A percentile compares a stretch with the other conserved stretches of the same genome.
These are phyloP conservation scores for Malassezia brasiliensis DNA, from an alignment of 1,284 basidiomycete genomes.

Conservation along the genomic window DNA sequence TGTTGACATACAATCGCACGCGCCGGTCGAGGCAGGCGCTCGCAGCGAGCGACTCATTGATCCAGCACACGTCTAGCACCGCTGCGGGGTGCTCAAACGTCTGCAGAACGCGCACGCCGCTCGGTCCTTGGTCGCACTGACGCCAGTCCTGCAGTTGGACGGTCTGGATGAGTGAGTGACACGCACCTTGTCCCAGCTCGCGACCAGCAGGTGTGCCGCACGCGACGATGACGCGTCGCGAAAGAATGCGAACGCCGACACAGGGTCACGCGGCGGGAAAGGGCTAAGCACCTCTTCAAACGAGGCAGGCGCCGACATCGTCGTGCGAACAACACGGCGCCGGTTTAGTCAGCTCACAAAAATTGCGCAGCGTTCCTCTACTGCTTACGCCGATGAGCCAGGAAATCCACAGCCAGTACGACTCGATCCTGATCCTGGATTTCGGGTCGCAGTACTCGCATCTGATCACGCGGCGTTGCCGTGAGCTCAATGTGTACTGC, in stretches of 20 bases:
- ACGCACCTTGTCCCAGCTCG: slow-evolving; percentile 35
- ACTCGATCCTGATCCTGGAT: slow-evolving; percentile 91
- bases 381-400: slow-evolving; percentile 32
- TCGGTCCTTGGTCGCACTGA: not conserved
- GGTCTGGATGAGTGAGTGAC: not conserved
- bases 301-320: not conserved
- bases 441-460: slow-evolving; percentile 99
- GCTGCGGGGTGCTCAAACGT: slow-evolving; percentile 38
- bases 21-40: slow-evolving; percentile 36
- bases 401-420: slow-evolving; percentile 84
- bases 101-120: slow-evolving; percentile 19
- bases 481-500: slow-evolving; percentile 94
- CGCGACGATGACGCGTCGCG: slow-evolving; percentile 10
- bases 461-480: slow-evolving; percentile 92
- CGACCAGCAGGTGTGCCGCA: slow-evolving; percentile 24
- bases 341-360: not conserved
- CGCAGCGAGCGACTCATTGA: slow-evolving; percentile 29
- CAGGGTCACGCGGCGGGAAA: slow-evolving; percentile 21
- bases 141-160: slow-evolving; percentile 33
- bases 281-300: slow-evolving; percentile 18
- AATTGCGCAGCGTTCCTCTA: not conserved
- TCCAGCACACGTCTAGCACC: slow-evolving; percentile 42
- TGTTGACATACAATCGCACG: slow-evolving; percentile 24
- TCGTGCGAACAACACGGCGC: not conserved
- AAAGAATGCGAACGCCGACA: slow-evolving; percentile 27